phyloP scores from a whole-genome alignment of 257 asterid genomes.

The Solanum lycopersicoides region DNA sequence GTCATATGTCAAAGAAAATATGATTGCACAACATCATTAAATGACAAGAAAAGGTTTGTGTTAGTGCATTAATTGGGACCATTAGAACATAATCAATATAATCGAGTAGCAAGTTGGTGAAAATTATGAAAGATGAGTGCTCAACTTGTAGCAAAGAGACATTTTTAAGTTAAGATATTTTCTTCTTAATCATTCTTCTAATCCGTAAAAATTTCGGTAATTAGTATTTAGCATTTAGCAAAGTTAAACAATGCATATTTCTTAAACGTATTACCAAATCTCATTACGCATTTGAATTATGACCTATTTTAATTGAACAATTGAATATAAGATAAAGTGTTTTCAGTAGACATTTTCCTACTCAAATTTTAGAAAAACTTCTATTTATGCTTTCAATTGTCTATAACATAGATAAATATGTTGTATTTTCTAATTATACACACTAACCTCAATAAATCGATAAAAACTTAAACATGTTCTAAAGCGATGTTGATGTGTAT shows the following conservation, averaged over 20 bases:
- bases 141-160: background rate
- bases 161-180: background rate
- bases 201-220: background rate
- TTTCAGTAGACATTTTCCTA: background rate
- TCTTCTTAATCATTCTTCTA: background rate
- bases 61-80: background rate
- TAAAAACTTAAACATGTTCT: background rate
- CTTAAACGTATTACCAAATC: background rate
- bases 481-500: background rate
- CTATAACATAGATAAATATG: too few species aligned
- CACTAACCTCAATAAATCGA: background rate
- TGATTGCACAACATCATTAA: background rate
- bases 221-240: background rate
- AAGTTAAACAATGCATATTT: background rate
- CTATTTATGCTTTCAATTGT: background rate
- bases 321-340: background rate
- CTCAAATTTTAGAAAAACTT: background rate
- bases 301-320: background rate
- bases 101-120: background rate
- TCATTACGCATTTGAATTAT: background rate
- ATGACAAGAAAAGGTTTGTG: background rate
- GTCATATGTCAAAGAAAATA: background rate
- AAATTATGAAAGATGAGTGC: background rate
- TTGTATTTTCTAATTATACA: background rate
- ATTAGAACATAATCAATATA: background rate